Evolutionary conservation across 192 early-diverging fungal genomes (phyloP).

Genomic region (Backusella tarrabulga): DNA sequence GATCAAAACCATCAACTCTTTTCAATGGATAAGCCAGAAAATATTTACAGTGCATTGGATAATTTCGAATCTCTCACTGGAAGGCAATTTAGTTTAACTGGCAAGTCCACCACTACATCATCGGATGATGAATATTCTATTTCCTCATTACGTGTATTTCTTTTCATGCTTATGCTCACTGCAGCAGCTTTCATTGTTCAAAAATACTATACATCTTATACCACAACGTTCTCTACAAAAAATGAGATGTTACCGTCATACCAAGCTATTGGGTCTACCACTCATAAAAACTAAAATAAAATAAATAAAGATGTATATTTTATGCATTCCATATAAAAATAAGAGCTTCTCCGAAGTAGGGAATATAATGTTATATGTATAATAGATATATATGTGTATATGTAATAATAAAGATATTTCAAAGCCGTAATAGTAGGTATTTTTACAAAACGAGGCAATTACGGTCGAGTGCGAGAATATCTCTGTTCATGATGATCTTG

Average conservation of each 20-base stretch:
- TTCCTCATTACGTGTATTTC: background rate
- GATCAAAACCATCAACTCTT: background rate
- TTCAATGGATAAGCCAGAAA: constrained; percentile 4
- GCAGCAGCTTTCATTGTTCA: background rate
- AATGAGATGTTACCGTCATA: background rate
- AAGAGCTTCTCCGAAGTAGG: background rate
- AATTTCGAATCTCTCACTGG: background rate
- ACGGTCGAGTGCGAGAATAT: background rate
- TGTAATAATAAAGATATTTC: background rate
- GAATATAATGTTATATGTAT: background rate
- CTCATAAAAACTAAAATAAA: constrained; percentile 8
- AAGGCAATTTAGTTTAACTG: background rate
- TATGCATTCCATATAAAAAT: background rate
- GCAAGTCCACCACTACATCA: background rate
- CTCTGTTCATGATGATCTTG: background rate
- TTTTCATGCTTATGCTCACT: background rate
- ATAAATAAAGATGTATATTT: background rate
- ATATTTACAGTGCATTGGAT: background rate
- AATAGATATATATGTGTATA: background rate
- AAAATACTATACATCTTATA: background rate
- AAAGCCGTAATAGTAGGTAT: background rate
- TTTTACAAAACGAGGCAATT: background rate
- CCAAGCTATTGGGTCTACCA: background rate
- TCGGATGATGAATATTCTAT: background rate
- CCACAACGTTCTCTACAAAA: background rate